Conservation (phyloP, 1,284 basidiomycete species). For the Tetrapyrgos nigripes region DNA sequence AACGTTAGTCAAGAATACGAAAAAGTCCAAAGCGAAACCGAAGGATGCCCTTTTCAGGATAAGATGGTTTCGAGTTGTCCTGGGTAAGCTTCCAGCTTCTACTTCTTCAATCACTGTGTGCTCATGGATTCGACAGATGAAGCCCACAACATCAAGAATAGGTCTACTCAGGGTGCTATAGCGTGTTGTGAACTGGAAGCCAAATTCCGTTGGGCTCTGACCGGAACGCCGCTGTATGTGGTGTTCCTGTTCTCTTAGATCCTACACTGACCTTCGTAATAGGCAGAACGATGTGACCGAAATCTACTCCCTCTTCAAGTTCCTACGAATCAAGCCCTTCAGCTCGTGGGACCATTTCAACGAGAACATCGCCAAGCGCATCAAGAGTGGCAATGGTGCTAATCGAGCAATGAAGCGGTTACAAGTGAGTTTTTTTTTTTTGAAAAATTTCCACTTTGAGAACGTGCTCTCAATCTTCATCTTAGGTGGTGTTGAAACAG, state of each 20-base stretch:
- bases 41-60: slow-evolving; percentile 80
- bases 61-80: slow-evolving; percentile 86
- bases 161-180: slow-evolving; percentile 80
- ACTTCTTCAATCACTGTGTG: background rate
- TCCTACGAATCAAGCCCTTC: slow-evolving; percentile 85
- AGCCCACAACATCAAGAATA: slow-evolving; percentile 97
- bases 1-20: slow-evolving; percentile 47
- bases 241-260: background rate
- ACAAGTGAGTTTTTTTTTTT: slow-evolving; percentile 54
- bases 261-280: background rate
- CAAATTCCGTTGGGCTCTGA: slow-evolving; percentile 90
- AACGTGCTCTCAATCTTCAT: background rate
- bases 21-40: slow-evolving; percentile 39
- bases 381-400: slow-evolving; percentile 73
- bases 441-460: background rate
- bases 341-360: slow-evolving; percentile 85
- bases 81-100: slow-evolving; percentile 57
- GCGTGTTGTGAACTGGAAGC: slow-evolving; percentile 83
- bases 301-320: slow-evolving; percentile 89
- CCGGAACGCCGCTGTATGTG: slow-evolving; percentile 87
- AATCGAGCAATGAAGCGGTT: slow-evolving; percentile 83
- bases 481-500: slow-evolving; percentile 80
- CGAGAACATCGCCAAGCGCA: slow-evolving; percentile 78
- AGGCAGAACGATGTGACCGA: slow-evolving; percentile 92
- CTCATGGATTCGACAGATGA: slow-evolving; percentile 71